Conservation (phyloP, 2,329 filamentous ascomycete genomes). For the Apiospora aurea region DNA sequence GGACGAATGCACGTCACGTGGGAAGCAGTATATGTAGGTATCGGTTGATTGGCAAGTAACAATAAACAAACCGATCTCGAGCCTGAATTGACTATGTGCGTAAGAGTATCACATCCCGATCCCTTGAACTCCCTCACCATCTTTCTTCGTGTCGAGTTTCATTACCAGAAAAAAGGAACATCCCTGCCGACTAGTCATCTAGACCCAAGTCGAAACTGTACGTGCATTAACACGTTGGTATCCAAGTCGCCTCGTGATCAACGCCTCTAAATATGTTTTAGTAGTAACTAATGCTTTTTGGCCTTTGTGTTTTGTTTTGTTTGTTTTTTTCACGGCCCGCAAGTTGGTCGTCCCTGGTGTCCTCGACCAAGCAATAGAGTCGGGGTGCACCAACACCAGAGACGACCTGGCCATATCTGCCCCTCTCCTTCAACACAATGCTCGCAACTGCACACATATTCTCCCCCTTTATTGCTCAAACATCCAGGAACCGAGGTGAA, state of each 20-base stretch:
- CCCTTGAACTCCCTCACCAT: neutral
- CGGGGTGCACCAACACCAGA: neutral
- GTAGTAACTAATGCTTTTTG: constrained; percentile 14
- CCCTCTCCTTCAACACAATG: neutral
- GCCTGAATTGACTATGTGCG: neutral
- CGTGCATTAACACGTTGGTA: constrained; percentile 23
- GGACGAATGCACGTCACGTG: neutral
- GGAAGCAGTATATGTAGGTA: neutral
- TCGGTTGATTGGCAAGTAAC: neutral
- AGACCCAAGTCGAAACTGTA: constrained; percentile 36
- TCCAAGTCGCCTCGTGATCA: constrained; percentile 4
- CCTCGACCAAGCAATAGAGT: neutral
- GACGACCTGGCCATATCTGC: constrained; percentile 8
- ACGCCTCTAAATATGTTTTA: constrained; percentile 10
- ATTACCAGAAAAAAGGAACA: constrained; percentile 20
- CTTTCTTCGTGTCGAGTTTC: neutral
- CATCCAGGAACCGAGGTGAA: constrained; percentile 1
- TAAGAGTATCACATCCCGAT: neutral
- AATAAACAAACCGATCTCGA: neutral
- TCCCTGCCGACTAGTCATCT: constrained; percentile 36
- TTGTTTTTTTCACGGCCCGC: constrained; percentile 29
- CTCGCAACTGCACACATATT: neutral
- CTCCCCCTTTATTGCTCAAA: neutral
- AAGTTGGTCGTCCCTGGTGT: constrained; percentile 25
- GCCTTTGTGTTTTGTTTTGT: constrained; percentile 22